A percentile compares a stretch with the other conserved stretches of the same genome.
Conservation (phyloP, 2,329 filamentous ascomycete species). For the Aspergillus sp. region DNA sequence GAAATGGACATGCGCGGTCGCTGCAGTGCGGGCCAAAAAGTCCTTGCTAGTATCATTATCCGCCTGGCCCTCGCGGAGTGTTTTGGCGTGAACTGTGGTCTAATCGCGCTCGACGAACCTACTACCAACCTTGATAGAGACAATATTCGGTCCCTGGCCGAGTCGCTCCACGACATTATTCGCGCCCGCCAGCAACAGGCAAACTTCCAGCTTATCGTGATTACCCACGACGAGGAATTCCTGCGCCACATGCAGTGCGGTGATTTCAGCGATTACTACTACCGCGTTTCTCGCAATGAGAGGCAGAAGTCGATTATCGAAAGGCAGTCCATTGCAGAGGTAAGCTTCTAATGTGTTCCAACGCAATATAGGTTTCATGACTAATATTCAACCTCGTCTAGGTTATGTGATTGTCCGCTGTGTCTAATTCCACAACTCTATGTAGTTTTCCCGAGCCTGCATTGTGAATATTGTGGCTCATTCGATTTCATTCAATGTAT, state of each 20-base stretch:
- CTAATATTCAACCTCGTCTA: not conserved
- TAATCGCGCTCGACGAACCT: conserved; percentile 95
- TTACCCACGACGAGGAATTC: conserved; percentile 98
- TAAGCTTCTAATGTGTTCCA: conserved; percentile 20
- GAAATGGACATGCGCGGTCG: conserved; percentile 99
- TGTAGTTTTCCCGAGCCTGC: too few species aligned
- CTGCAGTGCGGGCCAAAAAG: conserved; percentile 94
- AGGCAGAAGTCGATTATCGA: conserved; percentile 86
- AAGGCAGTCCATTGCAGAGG: conserved; percentile 56
- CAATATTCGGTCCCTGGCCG: conserved; percentile 87
- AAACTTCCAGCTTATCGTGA: conserved; percentile 98
- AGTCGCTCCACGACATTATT: conserved; percentile 85
- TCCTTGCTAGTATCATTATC: conserved; percentile 95
- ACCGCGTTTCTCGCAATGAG: conserved; percentile 77
- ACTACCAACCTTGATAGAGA: conserved; percentile 95
- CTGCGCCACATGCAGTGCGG: conserved; percentile 87
- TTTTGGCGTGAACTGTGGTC: conserved; percentile 91
- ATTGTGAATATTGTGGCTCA: not conserved
- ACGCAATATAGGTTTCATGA: not conserved
- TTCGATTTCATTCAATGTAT: not conserved
- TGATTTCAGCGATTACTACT: conserved; percentile 92
- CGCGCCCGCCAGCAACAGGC: conserved; percentile 75
- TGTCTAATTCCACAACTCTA: not conserved
- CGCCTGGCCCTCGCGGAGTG: conserved; percentile 93
- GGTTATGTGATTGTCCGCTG: conserved; percentile 3